Base-by-base conservation (phyloP, 2,329 filamentous ascomycete species). In the Pseudocercospora musae region DNA sequence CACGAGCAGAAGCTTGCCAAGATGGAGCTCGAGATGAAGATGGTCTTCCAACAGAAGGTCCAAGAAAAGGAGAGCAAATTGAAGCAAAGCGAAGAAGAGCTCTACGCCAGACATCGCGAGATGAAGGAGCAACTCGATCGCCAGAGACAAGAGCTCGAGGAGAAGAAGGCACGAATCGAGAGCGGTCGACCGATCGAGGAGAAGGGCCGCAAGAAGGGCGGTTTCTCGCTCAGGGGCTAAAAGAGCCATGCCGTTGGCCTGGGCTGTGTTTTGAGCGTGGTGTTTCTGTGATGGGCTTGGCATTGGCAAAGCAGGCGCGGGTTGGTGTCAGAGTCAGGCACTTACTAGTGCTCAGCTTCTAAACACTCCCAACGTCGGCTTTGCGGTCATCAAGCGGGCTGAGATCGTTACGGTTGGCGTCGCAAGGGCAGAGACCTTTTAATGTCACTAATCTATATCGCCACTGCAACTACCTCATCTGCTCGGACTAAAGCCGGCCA, bases 11-110 rank as follows among this genome's bases (percentile, higher is more conserved):
- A 99, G 85, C 91, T 99, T 72, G 92, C 94, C 79, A 99, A 99
- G 91, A 99, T 99, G 95, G 95, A 99, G 81, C 88, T 92, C 75
- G 95, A 99, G 81, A 99, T 99, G 95, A 99, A 99, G 91, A 96
- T 97, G 91, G 95, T 99, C 71, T 99, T 99, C 92, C 95, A 98
- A 80, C 95, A 99, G 79, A 99, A 99, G 89, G 95, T 99, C 31
- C 88, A 92, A 70, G 95, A 99, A 81, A 99, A 99, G 85, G 95
- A 99, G 82, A 96, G 92, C 87, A 99, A 99, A 83, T 84, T 99
- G 78, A 96, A 96, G 84, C 95, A 98, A 83, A 96, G 92, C 84
- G 95, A 99, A 80, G 95, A 99, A 79, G 95, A 99, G 84, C 84
- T 99, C 62, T 98, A 98, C 76, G 93, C 95, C 70, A 90, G 95